Conservation (phyloP, 495 filamentous ascomycete genomes). For the Physcia stellaris region DNA sequence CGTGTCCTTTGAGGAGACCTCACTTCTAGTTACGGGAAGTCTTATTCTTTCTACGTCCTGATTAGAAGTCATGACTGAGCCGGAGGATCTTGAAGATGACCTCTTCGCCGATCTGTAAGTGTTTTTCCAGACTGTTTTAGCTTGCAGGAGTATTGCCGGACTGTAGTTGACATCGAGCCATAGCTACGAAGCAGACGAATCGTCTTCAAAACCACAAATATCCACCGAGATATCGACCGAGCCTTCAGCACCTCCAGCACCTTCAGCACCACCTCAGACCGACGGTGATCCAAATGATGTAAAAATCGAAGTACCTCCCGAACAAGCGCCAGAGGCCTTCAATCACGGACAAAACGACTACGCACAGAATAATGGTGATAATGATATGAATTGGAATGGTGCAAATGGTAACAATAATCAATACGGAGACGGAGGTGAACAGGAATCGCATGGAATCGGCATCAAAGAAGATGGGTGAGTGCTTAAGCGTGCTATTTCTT, state of each 20-base stretch:
- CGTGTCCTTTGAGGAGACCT: too few species aligned
- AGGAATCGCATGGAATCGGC: slow-evolving; percentile 41
- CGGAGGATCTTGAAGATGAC: slow-evolving; percentile 89
- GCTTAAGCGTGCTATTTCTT: too few species aligned
- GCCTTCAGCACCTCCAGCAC: slow-evolving; percentile 20
- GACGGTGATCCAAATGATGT: background rate
- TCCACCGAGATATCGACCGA: too few species aligned
- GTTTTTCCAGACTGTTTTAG: background rate
- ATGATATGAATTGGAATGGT: slow-evolving; percentile 34
- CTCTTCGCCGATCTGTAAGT: slow-evolving; percentile 96
- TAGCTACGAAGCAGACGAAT: slow-evolving; percentile 6
- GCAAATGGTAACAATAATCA: too few species aligned
- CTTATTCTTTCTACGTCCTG: too few species aligned
- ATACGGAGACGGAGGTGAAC: too few species aligned
- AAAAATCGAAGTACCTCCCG: background rate
- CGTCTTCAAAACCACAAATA: slow-evolving; percentile 18
- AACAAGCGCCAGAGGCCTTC: slow-evolving; percentile 20
- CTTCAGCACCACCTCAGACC: background rate
- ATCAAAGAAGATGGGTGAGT: slow-evolving; percentile 99
- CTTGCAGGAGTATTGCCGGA: background rate
- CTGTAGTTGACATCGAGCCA: background rate
- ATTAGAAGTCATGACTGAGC: slow-evolving; percentile 85
- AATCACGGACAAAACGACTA: slow-evolving; percentile 18
- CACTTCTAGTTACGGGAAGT: too few species aligned
- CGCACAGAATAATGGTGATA: slow-evolving; percentile 27